phyloP scores from a whole-genome alignment of 78 protist species.

The Guillardia theta region DNA sequence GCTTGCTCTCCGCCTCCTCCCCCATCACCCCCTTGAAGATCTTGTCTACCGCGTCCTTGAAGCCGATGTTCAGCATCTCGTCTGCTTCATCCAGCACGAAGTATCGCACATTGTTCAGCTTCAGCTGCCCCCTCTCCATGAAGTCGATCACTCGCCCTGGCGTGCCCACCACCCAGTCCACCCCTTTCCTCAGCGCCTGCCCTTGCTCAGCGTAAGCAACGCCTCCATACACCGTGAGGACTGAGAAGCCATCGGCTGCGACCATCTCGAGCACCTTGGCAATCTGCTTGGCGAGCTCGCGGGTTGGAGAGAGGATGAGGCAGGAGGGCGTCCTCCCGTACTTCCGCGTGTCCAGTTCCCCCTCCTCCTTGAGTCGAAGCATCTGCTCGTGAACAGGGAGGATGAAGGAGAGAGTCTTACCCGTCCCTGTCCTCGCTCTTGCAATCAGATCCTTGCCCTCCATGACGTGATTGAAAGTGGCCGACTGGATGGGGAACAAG shows the following conservation, averaged over 20 bases:
- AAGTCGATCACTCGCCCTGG: constrained; percentile 64
- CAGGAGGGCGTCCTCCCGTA: not conserved
- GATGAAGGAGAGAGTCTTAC: constrained; percentile 46
- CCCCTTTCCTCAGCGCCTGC: not conserved
- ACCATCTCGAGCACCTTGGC: not conserved
- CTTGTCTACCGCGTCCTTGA: not conserved
- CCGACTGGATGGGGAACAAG: not conserved
- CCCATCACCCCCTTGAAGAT: not conserved
- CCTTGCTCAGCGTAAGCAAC: not conserved
- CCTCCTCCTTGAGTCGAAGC: not conserved
- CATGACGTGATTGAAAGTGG: not conserved
- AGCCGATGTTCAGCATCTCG: constrained; percentile 58
- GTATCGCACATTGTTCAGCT: not conserved
- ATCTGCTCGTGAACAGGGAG: constrained; percentile 26
- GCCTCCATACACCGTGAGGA: not conserved
- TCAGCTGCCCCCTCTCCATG: not conserved
- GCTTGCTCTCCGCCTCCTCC: not conserved
- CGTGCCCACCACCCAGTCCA: constrained; percentile 47
- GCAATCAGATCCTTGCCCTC: constrained; percentile 67
- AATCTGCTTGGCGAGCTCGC: constrained; percentile 65
- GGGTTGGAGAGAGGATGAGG: constrained; percentile 58
- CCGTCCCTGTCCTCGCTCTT: constrained; percentile 56
- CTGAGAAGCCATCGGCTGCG: not conserved
- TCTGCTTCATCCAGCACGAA: constrained; percentile 68
- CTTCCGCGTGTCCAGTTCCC: not conserved